Conservation (phyloP, 257 asterid genomes). For the Ocimum tenuiflorum region DNA sequence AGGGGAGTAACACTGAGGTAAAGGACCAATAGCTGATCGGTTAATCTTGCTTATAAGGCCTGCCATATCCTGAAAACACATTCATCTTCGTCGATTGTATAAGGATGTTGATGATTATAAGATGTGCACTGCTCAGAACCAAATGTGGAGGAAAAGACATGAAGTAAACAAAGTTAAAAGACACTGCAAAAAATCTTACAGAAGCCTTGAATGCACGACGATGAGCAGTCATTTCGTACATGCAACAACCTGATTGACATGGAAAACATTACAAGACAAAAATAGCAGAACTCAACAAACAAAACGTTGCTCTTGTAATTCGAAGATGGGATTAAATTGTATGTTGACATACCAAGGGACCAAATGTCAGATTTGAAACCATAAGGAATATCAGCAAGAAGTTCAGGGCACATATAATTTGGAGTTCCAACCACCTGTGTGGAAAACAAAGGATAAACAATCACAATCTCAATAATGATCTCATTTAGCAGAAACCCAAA, state of each 20-base stretch:
- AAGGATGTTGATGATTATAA: neutral
- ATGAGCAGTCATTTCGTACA: conserved; percentile 96
- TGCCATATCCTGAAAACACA: conserved; percentile 71
- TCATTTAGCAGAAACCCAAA: neutral
- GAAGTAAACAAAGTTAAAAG: neutral
- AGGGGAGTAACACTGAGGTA: conserved; percentile 82
- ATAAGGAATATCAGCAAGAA: conserved; percentile 93
- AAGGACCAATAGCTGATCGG: conserved; percentile 83
- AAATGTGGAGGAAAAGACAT: neutral
- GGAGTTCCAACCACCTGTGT: conserved; percentile 97
- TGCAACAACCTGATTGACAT: conserved; percentile 65
- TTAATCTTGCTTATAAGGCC: conserved; percentile 92
- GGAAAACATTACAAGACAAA: neutral
- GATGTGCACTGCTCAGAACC: neutral
- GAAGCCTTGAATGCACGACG: conserved; percentile 89
- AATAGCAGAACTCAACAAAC: neutral
- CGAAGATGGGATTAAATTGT: neutral
- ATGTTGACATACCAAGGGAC: conserved; percentile 73
- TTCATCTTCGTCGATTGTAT: neutral
- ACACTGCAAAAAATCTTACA: conserved; percentile 35
- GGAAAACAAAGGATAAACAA: neutral
- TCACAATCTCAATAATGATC: neutral
- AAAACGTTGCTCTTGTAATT: neutral
- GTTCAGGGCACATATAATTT: conserved; percentile 99
- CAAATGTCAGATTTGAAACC: conserved; percentile 99